A percentile compares a stretch with the other conserved stretches of the same genome.
Evolutionary conservation across 306 rosid species (phyloP).

Genomic region (Cyclanthera cordifolia): DNA sequence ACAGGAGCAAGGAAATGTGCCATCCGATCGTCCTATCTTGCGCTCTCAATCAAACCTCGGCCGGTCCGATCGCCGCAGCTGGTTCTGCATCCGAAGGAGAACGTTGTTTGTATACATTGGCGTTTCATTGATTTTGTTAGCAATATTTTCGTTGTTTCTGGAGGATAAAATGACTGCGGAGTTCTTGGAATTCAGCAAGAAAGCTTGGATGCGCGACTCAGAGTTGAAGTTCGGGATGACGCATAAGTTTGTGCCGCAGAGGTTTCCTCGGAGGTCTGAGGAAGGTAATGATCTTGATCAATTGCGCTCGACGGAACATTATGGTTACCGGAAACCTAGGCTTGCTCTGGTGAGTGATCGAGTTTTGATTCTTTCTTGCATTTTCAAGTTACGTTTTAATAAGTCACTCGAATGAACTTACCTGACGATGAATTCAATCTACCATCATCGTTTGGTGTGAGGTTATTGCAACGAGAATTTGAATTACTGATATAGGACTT

Average conservation of each 20-base stretch:
- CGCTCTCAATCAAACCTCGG: no score
- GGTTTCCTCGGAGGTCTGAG: no score
- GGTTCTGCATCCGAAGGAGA: no score
- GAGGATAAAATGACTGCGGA: slow-evolving; percentile 66
- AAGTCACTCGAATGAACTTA: background rate
- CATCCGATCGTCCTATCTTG: no score
- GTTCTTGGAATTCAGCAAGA: slow-evolving; percentile 41
- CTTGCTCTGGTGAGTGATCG: slow-evolving; percentile 73
- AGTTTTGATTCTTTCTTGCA: slow-evolving; percentile 8
- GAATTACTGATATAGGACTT: no score
- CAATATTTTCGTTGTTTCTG: slow-evolving; percentile 52
- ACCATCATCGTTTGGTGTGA: background rate
- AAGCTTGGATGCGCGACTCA: no score
- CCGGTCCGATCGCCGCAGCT: no score
- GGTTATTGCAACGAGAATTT: no score
- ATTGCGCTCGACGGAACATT: slow-evolving; percentile 32
- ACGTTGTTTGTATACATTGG: slow-evolving; percentile 34
- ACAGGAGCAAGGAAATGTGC: no score
- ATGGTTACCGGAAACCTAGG: slow-evolving; percentile 58
- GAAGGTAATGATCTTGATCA: slow-evolving; percentile 48
- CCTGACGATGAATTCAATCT: background rate
- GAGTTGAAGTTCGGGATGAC: no score
- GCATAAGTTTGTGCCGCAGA: slow-evolving; percentile 57
- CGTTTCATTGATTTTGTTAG: slow-evolving; percentile 39
- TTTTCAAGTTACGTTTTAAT: background rate